Conservation (phyloP, 768 basidiomycete genomes). For the Collybiopsis confluens region DNA sequence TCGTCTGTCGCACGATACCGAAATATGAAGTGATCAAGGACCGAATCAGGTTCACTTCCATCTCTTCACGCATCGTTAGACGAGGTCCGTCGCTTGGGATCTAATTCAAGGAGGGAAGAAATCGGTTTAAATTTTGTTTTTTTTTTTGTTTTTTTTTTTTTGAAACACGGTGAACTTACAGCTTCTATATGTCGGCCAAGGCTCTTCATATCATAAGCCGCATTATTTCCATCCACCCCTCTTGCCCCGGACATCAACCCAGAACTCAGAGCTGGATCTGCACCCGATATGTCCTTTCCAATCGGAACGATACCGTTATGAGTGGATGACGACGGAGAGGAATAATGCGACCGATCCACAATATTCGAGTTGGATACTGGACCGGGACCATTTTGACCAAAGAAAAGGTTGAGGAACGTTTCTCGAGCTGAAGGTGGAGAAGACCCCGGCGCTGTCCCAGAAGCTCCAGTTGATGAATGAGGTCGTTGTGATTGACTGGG, state of each 20-base stretch:
- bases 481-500: conserved; percentile 22
- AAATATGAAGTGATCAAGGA: conserved; percentile 96
- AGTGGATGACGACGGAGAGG: neutral
- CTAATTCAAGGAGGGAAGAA: conserved; percentile 35
- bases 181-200: conserved; percentile 96
- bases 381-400: conserved; percentile 85
- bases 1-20: conserved; percentile 91
- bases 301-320: conserved; percentile 37
- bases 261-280: conserved; percentile 44
- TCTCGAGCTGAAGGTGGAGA: conserved; percentile 64
- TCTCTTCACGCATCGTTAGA: conserved; percentile 82
- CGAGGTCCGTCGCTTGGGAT: conserved; percentile 57
- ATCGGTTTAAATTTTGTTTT: too few relatives aligned
- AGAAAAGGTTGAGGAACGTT: conserved; percentile 96
- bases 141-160: too few relatives aligned
- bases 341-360: conserved; percentile 30
- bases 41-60: conserved; percentile 94
- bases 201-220: conserved; percentile 98
- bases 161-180: too few relatives aligned
- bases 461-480: conserved; percentile 32
- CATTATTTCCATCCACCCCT: conserved; percentile 67
- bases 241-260: conserved; percentile 68
- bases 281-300: conserved; percentile 62
- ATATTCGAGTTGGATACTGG: conserved; percentile 56
- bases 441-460: conserved; percentile 31